These are phyloP conservation scores for Chaetomium olivaceum DNA, from an alignment of 2,329 filamentous ascomycete genomes.

Conservation along the genomic window DNA sequence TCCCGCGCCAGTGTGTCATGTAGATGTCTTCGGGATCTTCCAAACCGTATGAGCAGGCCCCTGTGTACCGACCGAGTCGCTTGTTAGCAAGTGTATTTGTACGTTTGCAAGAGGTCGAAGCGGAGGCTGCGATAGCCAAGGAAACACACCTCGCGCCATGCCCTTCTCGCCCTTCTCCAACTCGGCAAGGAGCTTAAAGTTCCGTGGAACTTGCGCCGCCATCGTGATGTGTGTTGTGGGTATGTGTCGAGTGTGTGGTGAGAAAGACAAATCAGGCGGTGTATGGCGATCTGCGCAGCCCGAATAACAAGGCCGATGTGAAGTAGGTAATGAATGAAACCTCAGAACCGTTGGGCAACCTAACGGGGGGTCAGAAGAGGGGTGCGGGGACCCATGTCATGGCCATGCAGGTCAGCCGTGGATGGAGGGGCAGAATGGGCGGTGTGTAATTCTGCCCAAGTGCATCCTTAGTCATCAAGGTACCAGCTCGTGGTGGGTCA, in stretches of 20 bases:
- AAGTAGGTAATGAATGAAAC: neutral
- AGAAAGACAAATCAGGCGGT: neutral
- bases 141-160: conserved; percentile 71
- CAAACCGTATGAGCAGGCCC: conserved; percentile 95
- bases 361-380: neutral
- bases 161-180: conserved; percentile 99
- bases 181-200: conserved; percentile 96
- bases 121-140: neutral
- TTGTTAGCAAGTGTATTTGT: conserved; percentile 8
- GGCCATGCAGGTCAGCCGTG: neutral
- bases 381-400: conserved; percentile 15
- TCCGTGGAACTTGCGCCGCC: conserved; percentile 72
- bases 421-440: conserved; percentile 20
- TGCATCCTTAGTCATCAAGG: conserved; percentile 20
- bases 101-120: neutral
- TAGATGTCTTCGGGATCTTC: conserved; percentile 91
- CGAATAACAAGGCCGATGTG: conserved; percentile 1
- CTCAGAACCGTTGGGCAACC: conserved; percentile 6
- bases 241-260: neutral
- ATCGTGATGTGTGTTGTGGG: conserved; percentile 30
- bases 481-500: neutral
- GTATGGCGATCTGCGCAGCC: neutral
- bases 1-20: conserved; percentile 99
- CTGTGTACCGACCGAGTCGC: conserved; percentile 45
- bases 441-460: conserved; percentile 28